Evolutionary conservation across 176 grass and related monocot genomes (phyloP).

Genomic region (Stipa capillata): DNA sequence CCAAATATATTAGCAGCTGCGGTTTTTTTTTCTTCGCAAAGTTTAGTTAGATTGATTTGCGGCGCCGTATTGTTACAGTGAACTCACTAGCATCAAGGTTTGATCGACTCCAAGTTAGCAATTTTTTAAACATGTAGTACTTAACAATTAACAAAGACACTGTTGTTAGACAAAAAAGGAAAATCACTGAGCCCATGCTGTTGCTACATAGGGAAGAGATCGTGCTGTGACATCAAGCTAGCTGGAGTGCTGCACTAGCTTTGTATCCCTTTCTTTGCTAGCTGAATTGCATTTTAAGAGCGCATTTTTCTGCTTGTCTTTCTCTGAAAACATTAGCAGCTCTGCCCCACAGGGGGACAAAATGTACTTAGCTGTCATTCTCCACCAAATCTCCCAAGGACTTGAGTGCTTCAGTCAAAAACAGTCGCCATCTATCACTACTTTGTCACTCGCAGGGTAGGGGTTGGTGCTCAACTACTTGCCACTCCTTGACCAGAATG

Average conservation of each 20-base stretch:
- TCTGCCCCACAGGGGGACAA: neutral
- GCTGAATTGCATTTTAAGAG: neutral
- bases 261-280: neutral
- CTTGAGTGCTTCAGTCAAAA: constrained; percentile 18
- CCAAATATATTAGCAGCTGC: too few species aligned
- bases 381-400: constrained; percentile 12
- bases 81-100: neutral
- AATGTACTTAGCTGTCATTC: constrained; percentile 19
- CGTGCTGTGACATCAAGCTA: neutral
- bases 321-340: neutral
- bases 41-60: neutral
- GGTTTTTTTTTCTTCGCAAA: too few species aligned
- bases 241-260: neutral
- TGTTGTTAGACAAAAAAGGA: neutral
- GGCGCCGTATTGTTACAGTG: neutral
- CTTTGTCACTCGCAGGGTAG: constrained; percentile 17
- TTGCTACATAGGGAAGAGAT: neutral
- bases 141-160: neutral
- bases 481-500: constrained; percentile 19
- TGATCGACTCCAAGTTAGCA: neutral
- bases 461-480: constrained; percentile 4
- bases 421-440: constrained; percentile 25
- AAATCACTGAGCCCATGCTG: neutral
- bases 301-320: neutral
- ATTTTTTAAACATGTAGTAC: neutral